Percentiles rank a stretch among this genome's conserved stretches.
phyloP scores from a whole-genome alignment of 106 monocot genomes.

The Vanilla planifolia region DNA sequence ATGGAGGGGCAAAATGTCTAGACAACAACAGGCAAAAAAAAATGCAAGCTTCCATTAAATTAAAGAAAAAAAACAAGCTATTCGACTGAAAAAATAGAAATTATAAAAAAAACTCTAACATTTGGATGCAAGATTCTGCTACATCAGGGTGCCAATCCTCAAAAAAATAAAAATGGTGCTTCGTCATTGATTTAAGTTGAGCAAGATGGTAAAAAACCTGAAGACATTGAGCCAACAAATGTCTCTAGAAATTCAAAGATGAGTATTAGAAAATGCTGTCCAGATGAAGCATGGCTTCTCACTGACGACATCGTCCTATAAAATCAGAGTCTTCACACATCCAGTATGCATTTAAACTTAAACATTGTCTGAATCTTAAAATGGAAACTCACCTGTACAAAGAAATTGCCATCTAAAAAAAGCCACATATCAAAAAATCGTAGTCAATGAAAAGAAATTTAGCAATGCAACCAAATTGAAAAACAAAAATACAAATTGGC shows the following conservation, averaged over 20 bases:
- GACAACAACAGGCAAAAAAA: too few species aligned
- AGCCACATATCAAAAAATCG: background rate
- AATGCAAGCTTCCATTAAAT: too few species aligned
- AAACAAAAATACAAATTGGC: background rate
- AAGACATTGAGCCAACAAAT: constrained; percentile 90
- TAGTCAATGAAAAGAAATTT: background rate
- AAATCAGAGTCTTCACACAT: constrained; percentile 6
- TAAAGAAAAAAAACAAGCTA: too few species aligned
- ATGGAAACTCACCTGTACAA: constrained; percentile 73
- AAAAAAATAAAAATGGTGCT: too few species aligned
- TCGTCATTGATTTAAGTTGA: too few species aligned
- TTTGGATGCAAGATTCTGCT: too few species aligned
- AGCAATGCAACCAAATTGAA: background rate
- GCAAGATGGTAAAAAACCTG: too few species aligned
- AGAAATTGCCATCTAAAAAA: constrained; percentile 89
- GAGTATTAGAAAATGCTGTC: constrained; percentile 52
- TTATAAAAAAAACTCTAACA: too few species aligned
- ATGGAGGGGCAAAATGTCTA: too few species aligned
- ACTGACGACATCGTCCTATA: constrained; percentile 92
- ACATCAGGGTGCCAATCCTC: too few species aligned
- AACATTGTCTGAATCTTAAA: constrained; percentile 6
- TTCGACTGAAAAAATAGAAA: too few species aligned
- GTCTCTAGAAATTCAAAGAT: constrained; percentile 87
- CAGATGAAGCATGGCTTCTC: constrained; percentile 65
- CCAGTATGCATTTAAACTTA: background rate